Percentiles rank a stretch among this genome's conserved stretches.
These are phyloP conservation scores for Saturnispora galanensis DNA, from an alignment of 805 yeast genomes.

Conservation along the genomic window DNA sequence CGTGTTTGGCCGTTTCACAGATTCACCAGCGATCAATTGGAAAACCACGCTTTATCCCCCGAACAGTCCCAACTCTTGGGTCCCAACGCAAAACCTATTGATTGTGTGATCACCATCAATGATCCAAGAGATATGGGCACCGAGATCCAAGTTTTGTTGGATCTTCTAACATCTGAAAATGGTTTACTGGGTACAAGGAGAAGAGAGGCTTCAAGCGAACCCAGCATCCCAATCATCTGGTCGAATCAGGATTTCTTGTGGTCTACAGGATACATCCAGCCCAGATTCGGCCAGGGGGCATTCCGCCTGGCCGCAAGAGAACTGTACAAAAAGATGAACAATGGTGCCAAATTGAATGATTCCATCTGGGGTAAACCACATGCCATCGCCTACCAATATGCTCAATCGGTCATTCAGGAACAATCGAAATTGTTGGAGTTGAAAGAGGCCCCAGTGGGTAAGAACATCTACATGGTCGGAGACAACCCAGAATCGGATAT, in stretches of 20 bases:
- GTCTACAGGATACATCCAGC: slow-evolving; percentile 71
- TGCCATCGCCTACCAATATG: slow-evolving; percentile 67
- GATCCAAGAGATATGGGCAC: slow-evolving; percentile 88
- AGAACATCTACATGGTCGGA: slow-evolving; percentile 85
- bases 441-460: slow-evolving; percentile 34
- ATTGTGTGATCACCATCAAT: slow-evolving; percentile 73
- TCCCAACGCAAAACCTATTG: slow-evolving; percentile 36
- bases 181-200: slow-evolving; percentile 63
- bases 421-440: slow-evolving; percentile 26
- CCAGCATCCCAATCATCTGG: slow-evolving; percentile 64
- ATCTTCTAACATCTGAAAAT: slow-evolving; percentile 49
- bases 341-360: slow-evolving; percentile 38
- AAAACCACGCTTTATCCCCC: slow-evolving; percentile 30
- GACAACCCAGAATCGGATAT: slow-evolving; percentile 95
- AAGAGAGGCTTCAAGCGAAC: slow-evolving; percentile 29
- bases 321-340: slow-evolving; percentile 34
- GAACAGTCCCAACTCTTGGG: slow-evolving; percentile 14
- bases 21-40: slow-evolving; percentile 35
- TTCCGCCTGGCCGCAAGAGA: slow-evolving; percentile 55
- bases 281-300: slow-evolving; percentile 90
- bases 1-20: slow-evolving; percentile 61
- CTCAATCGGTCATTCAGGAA: slow-evolving; percentile 52
- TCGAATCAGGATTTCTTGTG: slow-evolving; percentile 77
- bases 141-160: slow-evolving; percentile 70
- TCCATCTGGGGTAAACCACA: slow-evolving; percentile 76